These are phyloP conservation scores for Sisymbrium altissimum DNA, from an alignment of 345 rosid species.

Conservation along the genomic window DNA sequence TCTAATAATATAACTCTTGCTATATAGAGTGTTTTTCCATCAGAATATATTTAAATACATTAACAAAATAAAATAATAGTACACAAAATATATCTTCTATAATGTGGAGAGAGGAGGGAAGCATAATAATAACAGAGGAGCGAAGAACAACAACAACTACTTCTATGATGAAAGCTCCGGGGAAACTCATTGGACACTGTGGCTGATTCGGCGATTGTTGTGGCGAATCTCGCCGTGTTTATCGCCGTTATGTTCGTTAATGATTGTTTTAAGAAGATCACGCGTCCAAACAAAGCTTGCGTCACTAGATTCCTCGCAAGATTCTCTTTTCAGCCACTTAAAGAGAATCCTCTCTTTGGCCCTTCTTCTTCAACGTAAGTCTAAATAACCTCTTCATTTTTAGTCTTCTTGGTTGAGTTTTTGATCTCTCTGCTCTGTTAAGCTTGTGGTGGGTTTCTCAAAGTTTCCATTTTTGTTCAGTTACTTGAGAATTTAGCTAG, in stretches of 20 bases:
- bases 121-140: constrained; percentile 10
- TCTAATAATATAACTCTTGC: no score
- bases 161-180: constrained; percentile 42
- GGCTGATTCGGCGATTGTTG: constrained; percentile 79
- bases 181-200: constrained; percentile 69
- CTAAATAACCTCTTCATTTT: background rate
- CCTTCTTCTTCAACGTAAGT: constrained; percentile 87
- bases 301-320: constrained; percentile 76
- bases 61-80: no score
- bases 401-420: background rate
- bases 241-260: constrained; percentile 73
- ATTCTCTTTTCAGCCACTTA: constrained; percentile 79
- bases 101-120: constrained; percentile 61
- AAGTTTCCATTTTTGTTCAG: background rate
- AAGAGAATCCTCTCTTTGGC: constrained; percentile 90
- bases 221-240: constrained; percentile 68
- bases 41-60: no score
- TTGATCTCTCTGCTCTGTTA: background rate
- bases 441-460: background rate
- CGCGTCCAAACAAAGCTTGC: constrained; percentile 44
- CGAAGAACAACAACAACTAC: constrained; percentile 13
- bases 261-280: constrained; percentile 67
- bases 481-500: background rate
- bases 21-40: no score
- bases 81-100: no score